phyloP scores from a whole-genome alignment of 257 asterid species.

The Anisodus acutangulus region DNA sequence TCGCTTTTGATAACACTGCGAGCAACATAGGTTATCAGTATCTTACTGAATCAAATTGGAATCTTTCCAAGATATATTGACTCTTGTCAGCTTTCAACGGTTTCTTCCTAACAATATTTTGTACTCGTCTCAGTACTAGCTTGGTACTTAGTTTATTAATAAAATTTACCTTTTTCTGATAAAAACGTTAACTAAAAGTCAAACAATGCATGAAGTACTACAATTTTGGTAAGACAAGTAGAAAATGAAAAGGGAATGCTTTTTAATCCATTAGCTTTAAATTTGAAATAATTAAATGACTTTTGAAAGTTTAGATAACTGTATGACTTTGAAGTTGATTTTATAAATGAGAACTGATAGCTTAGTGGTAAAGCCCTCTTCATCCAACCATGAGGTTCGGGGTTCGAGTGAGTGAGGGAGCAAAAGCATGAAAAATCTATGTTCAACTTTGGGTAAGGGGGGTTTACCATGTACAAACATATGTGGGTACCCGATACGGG shows the following conservation, averaged over 20 bases:
- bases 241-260: neutral
- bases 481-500: neutral
- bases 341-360: slow-evolving; percentile 3
- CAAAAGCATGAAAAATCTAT: neutral
- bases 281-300: slow-evolving; percentile 2
- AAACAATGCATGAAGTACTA: neutral
- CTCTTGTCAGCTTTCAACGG: neutral
- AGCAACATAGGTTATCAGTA: too few relatives aligned
- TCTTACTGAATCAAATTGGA: neutral
- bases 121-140: neutral
- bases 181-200: neutral
- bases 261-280: neutral
- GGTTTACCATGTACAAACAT: neutral
- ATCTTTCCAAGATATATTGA: neutral
- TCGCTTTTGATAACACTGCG: too few relatives aligned
- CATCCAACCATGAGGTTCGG: neutral
- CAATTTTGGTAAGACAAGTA: neutral
- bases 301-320: neutral
- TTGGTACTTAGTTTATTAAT: neutral
- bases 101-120: neutral
- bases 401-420: neutral
- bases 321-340: neutral
- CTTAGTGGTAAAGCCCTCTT: neutral
- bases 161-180: neutral
- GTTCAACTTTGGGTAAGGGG: neutral